Base-by-base conservation (phyloP, 331 rosid genomes). In the Dryas integrifolia region DNA sequence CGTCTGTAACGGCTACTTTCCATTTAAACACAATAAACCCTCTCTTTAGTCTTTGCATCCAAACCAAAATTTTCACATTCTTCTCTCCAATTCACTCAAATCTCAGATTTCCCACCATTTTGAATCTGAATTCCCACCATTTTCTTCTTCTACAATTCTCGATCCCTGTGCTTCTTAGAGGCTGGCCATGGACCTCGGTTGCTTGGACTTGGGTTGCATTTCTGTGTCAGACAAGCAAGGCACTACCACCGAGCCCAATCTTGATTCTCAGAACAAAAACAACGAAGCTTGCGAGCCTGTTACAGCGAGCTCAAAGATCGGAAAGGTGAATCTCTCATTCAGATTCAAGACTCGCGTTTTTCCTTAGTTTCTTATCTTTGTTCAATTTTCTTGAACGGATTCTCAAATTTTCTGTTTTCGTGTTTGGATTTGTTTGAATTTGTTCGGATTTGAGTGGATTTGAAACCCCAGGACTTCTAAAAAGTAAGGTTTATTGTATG, bases 1-100 rank as follows among this genome's bases (percentile, higher is more conserved):
- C 49, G 56, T 65, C 47, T 4, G 69, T 74, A 86, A 86, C 92
- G 89, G 90, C 91, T 86, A 89, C 80, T 83, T 77, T 64, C 46
- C 14, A 16, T 74, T 30, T 38, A 68, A 26, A 3, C 14, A 12
- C 6, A 49, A 65, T 12, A 40, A 52, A 65, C 53, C 46, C 64
- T 30, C 24, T 43, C 18, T 49, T 21, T 30, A 30, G 35, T 30
- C 35, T 30, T 13, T 21, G 8, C 4, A 38, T 10, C 67, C 5
- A 11, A 6, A 58, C 38, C 64, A 70, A 35, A 60, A 11, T 72
- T 9, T 41, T 9, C 58, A 21, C 24, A 46, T 35, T 21, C 13
- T n/a, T 30, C 14, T 59, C 38, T 12, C 35, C 35, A 30, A 30
- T 30, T 30, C 35, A 1, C 35, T 30, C 62, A 30, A 71, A 61